phyloP scores from a whole-genome alignment of 306 rosid species.

The Glycine latifolia region DNA sequence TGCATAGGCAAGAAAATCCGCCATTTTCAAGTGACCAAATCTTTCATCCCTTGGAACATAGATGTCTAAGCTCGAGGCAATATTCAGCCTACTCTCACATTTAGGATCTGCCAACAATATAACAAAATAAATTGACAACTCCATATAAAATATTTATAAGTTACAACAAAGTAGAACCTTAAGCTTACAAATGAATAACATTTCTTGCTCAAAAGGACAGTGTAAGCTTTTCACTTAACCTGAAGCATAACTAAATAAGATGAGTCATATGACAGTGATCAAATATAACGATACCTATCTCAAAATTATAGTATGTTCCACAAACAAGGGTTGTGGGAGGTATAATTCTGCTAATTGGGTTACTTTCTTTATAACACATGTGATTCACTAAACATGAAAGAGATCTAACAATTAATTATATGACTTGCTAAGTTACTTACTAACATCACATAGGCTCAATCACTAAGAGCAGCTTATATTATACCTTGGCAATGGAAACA shows the following conservation, averaged over 20 bases:
- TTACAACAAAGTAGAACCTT: neutral
- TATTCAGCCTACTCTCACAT: conserved; percentile 62
- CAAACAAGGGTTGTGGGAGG: conserved; percentile 3
- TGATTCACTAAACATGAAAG: conserved; percentile 5
- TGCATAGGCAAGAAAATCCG: conserved; percentile 81
- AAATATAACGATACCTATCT: neutral
- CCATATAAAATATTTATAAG: neutral
- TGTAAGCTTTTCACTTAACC: neutral
- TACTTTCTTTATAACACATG: conserved; percentile 42
- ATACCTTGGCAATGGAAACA: conserved; percentile 1
- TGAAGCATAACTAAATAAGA: conserved; percentile 4
- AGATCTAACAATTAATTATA: neutral
- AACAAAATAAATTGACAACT: conserved; percentile 25
- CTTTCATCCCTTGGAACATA: conserved; percentile 89
- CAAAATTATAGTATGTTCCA: neutral
- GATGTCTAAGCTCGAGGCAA: conserved; percentile 60
- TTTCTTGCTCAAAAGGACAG: conserved; percentile 10
- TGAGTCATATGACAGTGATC: neutral
- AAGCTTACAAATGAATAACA: neutral
- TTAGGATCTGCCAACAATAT: conserved; percentile 62
- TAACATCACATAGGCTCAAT: conserved; percentile 1
- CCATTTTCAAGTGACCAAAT: conserved; percentile 76
- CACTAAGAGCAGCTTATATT: neutral
- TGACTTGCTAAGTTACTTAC: neutral
- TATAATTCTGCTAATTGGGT: conserved; percentile 35